Evolutionary conservation across 768 basidiomycete genomes (phyloP), one percentile per base, ranked within the genome.

Genomic region (Leucosporidium scottii): DNA sequence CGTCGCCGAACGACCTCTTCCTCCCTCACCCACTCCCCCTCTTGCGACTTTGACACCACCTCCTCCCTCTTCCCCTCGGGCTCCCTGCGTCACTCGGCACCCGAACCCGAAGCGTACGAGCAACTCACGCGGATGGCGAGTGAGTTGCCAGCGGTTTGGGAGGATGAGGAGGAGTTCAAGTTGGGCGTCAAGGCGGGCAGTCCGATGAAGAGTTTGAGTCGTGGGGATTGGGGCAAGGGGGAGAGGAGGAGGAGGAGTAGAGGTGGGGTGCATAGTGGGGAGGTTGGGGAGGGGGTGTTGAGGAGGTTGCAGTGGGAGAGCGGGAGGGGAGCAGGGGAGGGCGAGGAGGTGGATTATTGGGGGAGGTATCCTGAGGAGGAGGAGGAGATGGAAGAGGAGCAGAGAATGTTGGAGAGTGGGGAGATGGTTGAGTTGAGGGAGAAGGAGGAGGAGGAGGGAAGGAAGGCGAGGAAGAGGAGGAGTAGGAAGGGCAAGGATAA

Each of bases 41-140:
- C 39, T 9, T 17, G 28, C 59, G 44, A 60, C 44, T 25, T 21
- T 9, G 59, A 60, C 47, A 28, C 59, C 15, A 20, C 44, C 18
- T 12, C 12, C 18, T 49, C 51, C 7, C 51, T 54, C 34, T 21
- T 62, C 62, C 36, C n/a, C 12, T 53, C 23, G 13, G 62, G 62
- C 36, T 27, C 51, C 3, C 50, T 62, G 1, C 62, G 62, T 17
- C 12, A 47, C 51, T 53, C 61, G 3, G 51, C 62, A 1, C 62
- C 62, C 25, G 62, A 62, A 39, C 18, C 31, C 34, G 36, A 55
- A 15, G 21, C 34, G 15, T 62, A 54, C 54, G 53, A 62, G 34
- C 34, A n/a, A n/a, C 21, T 62, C 36, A 31, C 21, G n/a, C 36
- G 28, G 34, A 53, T 34, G 27, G 62, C 39, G 18, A 21, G 34